These are phyloP conservation scores for Hericium erinaceus DNA, from an alignment of 768 basidiomycete species.

Conservation along the genomic window DNA sequence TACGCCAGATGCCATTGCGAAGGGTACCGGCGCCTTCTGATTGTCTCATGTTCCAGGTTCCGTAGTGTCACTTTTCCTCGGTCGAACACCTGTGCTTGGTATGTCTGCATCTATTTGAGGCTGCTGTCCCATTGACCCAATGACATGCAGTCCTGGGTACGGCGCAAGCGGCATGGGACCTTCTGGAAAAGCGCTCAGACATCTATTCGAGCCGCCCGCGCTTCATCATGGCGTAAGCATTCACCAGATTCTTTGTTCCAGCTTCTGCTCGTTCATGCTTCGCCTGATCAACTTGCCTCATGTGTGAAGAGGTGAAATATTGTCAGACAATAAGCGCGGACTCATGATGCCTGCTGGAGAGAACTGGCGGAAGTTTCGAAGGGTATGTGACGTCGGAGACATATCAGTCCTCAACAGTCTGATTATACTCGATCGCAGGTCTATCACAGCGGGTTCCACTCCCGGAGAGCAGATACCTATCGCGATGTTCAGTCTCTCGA, in stretches of 20 bases:
- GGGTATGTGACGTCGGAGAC: conserved; percentile 18
- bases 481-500: conserved; percentile 38
- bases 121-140: neutral
- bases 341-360: conserved; percentile 36
- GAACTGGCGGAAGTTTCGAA: conserved; percentile 39
- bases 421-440: conserved; percentile 20
- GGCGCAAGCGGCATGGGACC: conserved; percentile 37
- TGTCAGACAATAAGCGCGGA: conserved; percentile 37
- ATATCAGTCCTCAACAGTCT: neutral
- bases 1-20: neutral
- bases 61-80: conserved; percentile 32
- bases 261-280: conserved; percentile 1
- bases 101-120: neutral
- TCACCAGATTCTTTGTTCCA: neutral
- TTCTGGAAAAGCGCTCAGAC: conserved; percentile 37
- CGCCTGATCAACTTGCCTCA: neutral
- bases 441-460: conserved; percentile 35
- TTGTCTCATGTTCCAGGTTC: conserved; percentile 22
- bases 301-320: conserved; percentile 31
- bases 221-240: conserved; percentile 30
- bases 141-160: conserved; percentile 30
- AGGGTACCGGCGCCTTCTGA: neutral
- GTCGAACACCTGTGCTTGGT: conserved; percentile 35
- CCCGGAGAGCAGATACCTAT: conserved; percentile 33
- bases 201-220: conserved; percentile 40